Evolutionary conservation across 805 yeast species (phyloP), one percentile per base, ranked within the genome.

Genomic region (Candida nitratophila): DNA sequence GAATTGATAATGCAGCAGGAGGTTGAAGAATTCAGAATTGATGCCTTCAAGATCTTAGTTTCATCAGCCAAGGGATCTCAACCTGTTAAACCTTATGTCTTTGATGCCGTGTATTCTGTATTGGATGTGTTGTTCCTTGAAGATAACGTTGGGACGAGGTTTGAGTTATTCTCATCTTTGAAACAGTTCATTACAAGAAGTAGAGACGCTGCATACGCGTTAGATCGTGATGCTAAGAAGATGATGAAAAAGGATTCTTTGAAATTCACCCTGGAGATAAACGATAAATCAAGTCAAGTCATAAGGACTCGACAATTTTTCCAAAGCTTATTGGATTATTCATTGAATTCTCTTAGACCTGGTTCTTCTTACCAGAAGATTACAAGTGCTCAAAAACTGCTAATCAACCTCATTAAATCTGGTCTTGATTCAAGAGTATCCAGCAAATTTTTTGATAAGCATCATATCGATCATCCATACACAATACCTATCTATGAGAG

Each of bases 141-240:
- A 46, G 68, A 75, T 17, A 79, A 82, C 44, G 70, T 86, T 15
- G 90, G 84, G 47, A 69, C 76, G 1, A 69, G 96, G 55, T 81
- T 81, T 49, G 80, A 77, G 39, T 77, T 86, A 42, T 68, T 70
- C 24, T 79, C 91, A 3, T 55, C 77, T 16, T 61, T 89, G 45
- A 73, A 82, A 44, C 77, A 73, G 44, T 81, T 89, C 49, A 56
- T 87, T 12, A 60, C 71, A 26, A 69, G 96, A 51, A 61, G 86
- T 16, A 72, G 85, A 50, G 93, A 83, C 43, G 84, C 90, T 0
- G 63, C 83, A 1, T 79, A 83, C 57, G 74, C 80, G 0, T 50
- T 77, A 22, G 55, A 71, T 20, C 71, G 86, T 53, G 83, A 79
- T 41, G 63, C 68, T 0, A 59, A 55, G n/a, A 73, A 74, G 45